These are phyloP conservation scores for Wallacemonas sp. DNA, from an alignment of 208 protist species.

Conservation along the genomic window DNA sequence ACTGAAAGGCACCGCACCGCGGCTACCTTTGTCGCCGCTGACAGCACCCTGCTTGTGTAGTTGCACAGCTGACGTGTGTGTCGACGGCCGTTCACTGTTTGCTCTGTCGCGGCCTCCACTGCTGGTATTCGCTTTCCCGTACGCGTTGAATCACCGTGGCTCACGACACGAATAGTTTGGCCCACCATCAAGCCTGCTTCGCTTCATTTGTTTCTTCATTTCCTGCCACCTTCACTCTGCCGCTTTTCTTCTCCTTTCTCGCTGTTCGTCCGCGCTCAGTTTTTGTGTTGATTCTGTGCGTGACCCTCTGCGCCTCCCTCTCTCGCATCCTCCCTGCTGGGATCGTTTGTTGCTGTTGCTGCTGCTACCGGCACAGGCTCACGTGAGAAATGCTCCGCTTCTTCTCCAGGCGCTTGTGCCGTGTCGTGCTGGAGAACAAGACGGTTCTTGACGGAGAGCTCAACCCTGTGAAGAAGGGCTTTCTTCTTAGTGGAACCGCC, in stretches of 20 bases:
- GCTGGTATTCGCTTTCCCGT: too few relatives aligned
- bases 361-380: slow-evolving; percentile 5
- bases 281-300: background rate
- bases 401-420: slow-evolving; percentile 20
- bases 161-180: too few relatives aligned
- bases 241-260: background rate
- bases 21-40: too few relatives aligned
- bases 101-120: too few relatives aligned
- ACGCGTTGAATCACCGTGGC: too few relatives aligned
- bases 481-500: slow-evolving; percentile 60
- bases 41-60: too few relatives aligned
- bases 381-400: slow-evolving; percentile 27
- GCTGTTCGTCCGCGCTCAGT: background rate
- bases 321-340: too few relatives aligned
- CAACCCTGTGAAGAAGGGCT: slow-evolving; percentile 41
- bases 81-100: too few relatives aligned
- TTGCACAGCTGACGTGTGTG: too few relatives aligned
- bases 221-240: background rate
- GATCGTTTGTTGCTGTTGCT: background rate
- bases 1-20: too few relatives aligned
- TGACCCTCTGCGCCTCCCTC: too few relatives aligned
- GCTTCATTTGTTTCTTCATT: background rate
- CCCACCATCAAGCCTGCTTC: too few relatives aligned
- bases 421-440: slow-evolving; percentile 60
- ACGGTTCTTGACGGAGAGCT: slow-evolving; percentile 68